Base-by-base conservation (phyloP, 495 filamentous ascomycete genomes). In the Penicillium maclennaniae region DNA sequence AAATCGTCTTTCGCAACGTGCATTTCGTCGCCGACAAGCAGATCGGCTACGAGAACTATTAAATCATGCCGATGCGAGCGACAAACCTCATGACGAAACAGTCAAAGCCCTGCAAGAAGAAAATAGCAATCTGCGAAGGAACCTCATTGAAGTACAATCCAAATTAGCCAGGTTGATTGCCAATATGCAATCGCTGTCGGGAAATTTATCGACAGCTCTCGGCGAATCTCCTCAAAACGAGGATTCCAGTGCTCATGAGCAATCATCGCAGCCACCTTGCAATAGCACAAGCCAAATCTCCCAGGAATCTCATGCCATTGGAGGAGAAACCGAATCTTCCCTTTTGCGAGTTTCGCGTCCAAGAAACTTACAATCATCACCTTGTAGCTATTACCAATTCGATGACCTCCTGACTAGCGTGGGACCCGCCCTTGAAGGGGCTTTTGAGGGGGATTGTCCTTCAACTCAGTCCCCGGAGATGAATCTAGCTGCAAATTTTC, bases 71-170 rank as follows among this genome's bases (percentile, higher is more conserved):
- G 38, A 47, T 25, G 31, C 52, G 12, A 54, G 37, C 17, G 20
- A 54, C 17, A 42, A 26, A 19, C 45, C 52, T 3, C 34, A 54
- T 10, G 45, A 54, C 28, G 52, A 54, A 43, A 48, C 39, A 4
- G 48, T 54, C 38, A 39, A 31, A 16, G 43, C 27, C 15, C 40
- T 54, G 3, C 52, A 42, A 6, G 52, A 54, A n/a, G 52, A 54
- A 21, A 34, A 34, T 34, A 34, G 31, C 4, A 34, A 51, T 3
- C 40, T 51, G 3, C 49, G 49, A 2, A 51, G 37, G 40, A 51
- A 28, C 8, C 49, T 51, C 16, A 43, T 51, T 20, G 49, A 51
- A 3, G 49, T 51, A 7, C 49, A 51, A 12, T 12, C 49, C 5
- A 51, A 51, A 16, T 17, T 51, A 8, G 25, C 49, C 19, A 28